These are phyloP conservation scores for Eucalyptus cloeziana DNA, from an alignment of 345 rosid genomes.

Conservation along the genomic window DNA sequence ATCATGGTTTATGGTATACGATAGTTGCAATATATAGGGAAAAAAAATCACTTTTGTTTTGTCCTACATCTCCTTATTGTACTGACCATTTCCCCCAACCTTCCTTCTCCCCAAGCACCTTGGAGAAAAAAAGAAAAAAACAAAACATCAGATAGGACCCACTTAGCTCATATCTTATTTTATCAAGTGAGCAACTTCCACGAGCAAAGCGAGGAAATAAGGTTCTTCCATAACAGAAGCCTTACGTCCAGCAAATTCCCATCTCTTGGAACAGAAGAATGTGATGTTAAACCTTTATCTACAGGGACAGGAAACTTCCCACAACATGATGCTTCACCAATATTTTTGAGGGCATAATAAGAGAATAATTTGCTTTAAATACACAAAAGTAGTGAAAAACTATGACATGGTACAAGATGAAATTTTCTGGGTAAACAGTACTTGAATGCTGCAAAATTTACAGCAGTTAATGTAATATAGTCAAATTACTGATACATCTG, in stretches of 20 bases:
- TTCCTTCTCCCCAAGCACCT: not conserved
- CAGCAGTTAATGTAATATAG: not conserved
- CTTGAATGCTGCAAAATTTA: not conserved
- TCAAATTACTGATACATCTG: not conserved
- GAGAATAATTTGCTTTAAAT: not conserved
- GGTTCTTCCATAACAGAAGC: not conserved
- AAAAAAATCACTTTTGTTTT: not conserved
- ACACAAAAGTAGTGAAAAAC: not conserved
- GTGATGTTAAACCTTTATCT: not conserved
- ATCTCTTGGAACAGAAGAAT: not conserved
- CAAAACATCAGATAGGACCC: not conserved
- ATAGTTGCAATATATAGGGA: conserved; percentile 67
- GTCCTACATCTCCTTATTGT: not conserved
- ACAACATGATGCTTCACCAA: not conserved
- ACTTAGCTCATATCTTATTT: not conserved
- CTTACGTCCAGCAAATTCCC: not conserved
- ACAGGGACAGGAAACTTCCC: not conserved
- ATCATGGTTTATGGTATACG: conserved; percentile 48
- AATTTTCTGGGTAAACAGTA: not conserved
- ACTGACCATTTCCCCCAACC: not conserved
- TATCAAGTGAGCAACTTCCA: not conserved
- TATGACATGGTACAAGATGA: not conserved
- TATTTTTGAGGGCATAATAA: not conserved
- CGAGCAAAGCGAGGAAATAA: not conserved
- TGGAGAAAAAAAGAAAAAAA: not conserved